Evolutionary conservation across 345 rosid species (phyloP).

Genomic region (Bretschneidera sinensis): DNA sequence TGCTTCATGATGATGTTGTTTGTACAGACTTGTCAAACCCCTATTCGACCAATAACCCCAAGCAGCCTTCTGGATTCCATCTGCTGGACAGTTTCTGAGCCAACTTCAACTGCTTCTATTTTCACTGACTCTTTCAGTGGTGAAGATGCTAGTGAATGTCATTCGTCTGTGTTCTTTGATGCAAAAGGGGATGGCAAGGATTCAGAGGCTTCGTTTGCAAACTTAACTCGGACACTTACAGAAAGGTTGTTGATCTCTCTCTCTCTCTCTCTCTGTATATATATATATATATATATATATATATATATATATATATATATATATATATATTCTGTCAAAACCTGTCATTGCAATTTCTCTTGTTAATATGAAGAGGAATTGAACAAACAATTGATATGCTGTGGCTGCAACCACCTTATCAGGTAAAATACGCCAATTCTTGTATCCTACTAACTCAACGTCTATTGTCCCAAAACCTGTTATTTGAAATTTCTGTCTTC

Average conservation of each 20-base stretch:
- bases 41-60: slow-evolving; percentile 73
- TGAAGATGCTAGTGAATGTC: slow-evolving; percentile 46
- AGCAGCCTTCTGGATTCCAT: slow-evolving; percentile 79
- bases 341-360: too few relatives aligned
- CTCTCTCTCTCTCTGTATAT: too few relatives aligned
- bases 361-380: too few relatives aligned
- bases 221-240: slow-evolving; percentile 66
- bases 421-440: too few relatives aligned
- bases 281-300: too few relatives aligned
- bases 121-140: slow-evolving; percentile 57
- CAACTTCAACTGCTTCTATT: slow-evolving; percentile 71
- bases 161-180: slow-evolving; percentile 42
- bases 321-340: too few relatives aligned
- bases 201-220: slow-evolving; percentile 65
- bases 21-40: slow-evolving; percentile 79
- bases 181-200: slow-evolving; percentile 56
- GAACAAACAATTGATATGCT: too few relatives aligned
- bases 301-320: too few relatives aligned
- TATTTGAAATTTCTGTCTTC: too few relatives aligned
- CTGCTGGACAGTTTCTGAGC: slow-evolving; percentile 91
- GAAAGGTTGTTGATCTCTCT: slow-evolving; percentile 52
- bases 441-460: too few relatives aligned
- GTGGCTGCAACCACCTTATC: too few relatives aligned
- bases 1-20: slow-evolving; percentile 12
- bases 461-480: too few relatives aligned